phyloP scores from a whole-genome alignment of 2,329 filamentous ascomycete species.

The Ophiostoma novo-ulmi region DNA sequence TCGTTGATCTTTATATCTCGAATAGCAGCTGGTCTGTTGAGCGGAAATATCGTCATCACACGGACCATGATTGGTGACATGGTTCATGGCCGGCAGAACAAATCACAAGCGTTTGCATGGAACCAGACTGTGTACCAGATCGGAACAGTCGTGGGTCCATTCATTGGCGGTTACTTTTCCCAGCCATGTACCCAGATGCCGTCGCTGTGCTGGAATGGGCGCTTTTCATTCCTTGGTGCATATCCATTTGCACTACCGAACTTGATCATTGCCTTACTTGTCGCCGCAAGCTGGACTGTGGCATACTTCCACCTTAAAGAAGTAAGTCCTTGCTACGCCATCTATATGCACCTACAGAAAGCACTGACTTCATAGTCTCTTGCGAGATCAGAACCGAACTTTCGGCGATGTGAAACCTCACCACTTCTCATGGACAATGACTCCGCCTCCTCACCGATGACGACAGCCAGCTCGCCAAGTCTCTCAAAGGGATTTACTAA shows the following conservation, averaged over 20 bases:
- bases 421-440: neutral
- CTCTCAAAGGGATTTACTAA: neutral
- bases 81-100: neutral
- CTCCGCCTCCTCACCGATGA: neutral
- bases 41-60: slow-evolving; percentile 4
- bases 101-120: slow-evolving; percentile 6
- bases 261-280: neutral
- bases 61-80: slow-evolving; percentile 9
- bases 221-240: neutral
- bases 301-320: neutral
- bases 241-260: slow-evolving; percentile 1
- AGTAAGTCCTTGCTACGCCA: neutral
- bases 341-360: too few species aligned
- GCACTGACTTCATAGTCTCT: neutral
- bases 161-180: neutral
- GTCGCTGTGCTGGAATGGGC: neutral
- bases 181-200: neutral
- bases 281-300: neutral
- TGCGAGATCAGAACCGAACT: neutral
- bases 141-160: neutral
- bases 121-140: slow-evolving; percentile 9
- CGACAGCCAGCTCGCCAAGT: too few species aligned
- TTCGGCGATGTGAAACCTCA: neutral
- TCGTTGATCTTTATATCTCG: neutral
- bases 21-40: neutral